These are phyloP conservation scores for Saccharomycopsis amapae DNA, from an alignment of 805 yeast genomes.

Conservation along the genomic window DNA sequence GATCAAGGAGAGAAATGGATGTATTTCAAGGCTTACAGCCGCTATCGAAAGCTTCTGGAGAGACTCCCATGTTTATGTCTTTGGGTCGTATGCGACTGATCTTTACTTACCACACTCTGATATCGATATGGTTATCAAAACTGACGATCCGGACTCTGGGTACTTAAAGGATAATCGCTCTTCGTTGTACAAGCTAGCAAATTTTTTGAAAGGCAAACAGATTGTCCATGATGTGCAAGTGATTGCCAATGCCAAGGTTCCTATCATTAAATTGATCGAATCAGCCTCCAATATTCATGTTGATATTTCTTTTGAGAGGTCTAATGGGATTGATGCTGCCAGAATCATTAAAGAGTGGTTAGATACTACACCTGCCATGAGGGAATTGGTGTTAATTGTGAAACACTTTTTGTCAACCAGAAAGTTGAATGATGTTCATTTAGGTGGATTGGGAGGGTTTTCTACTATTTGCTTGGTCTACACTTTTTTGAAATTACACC, in stretches of 20 bases:
- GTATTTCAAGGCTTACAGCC: slow-evolving; percentile 52
- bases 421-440: slow-evolving; percentile 75
- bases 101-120: slow-evolving; percentile 91
- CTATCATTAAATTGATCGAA: slow-evolving; percentile 87
- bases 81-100: slow-evolving; percentile 94
- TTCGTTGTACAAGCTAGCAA: slow-evolving; percentile 65
- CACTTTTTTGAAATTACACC: slow-evolving; percentile 73
- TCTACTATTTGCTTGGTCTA: slow-evolving; percentile 83
- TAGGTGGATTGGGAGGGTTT: slow-evolving; percentile 93
- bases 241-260: slow-evolving; percentile 85
- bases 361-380: slow-evolving; percentile 61
- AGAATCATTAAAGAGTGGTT: slow-evolving; percentile 71
- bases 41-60: slow-evolving; percentile 60
- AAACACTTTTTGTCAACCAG: slow-evolving; percentile 81
- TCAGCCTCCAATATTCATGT: slow-evolving; percentile 62
- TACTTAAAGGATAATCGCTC: slow-evolving; percentile 45
- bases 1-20: slow-evolving; percentile 55
- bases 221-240: slow-evolving; percentile 74
- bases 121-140: slow-evolving; percentile 84
- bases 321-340: slow-evolving; percentile 80
- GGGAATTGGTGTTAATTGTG: slow-evolving; percentile 74
- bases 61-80: slow-evolving; percentile 71
- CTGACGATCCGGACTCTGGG: slow-evolving; percentile 31
- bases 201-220: slow-evolving; percentile 51
- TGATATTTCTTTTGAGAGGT: slow-evolving; percentile 84